These are phyloP conservation scores for Talaromyces sp. DNA, from an alignment of 2,329 filamentous ascomycete genomes.

Conservation along the genomic window DNA sequence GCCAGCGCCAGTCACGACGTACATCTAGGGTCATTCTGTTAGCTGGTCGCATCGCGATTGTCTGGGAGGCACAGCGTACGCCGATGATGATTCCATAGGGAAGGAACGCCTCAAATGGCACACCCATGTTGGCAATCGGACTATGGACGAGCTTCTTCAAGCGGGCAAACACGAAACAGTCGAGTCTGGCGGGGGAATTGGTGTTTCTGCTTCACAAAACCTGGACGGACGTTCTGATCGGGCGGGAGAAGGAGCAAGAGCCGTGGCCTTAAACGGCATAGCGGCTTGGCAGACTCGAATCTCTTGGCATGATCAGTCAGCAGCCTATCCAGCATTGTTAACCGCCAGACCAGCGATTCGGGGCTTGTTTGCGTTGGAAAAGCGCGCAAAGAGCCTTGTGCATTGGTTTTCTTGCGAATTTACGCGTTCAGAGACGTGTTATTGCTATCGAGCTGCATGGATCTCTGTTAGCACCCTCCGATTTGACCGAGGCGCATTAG, in stretches of 20 bases:
- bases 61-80: conserved; percentile 37
- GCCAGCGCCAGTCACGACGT: conserved; percentile 53
- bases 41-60: conserved; percentile 8
- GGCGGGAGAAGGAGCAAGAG: neutral
- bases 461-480: neutral
- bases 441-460: neutral
- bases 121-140: conserved; percentile 47
- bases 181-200: neutral
- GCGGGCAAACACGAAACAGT: neutral
- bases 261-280: conserved; percentile 4
- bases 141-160: neutral
- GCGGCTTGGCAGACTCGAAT: neutral
- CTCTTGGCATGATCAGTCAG: conserved; percentile 9
- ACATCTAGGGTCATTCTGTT: conserved; percentile 44
- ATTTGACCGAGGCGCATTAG: conserved; percentile 1
- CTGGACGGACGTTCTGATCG: neutral
- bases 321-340: conserved; percentile 2
- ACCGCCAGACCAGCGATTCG: conserved; percentile 7
- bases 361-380: conserved; percentile 4
- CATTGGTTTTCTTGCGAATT: conserved; percentile 3
- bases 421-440: conserved; percentile 11
- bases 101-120: conserved; percentile 60
- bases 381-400: conserved; percentile 2
- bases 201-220: neutral
- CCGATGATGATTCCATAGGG: conserved; percentile 59